Percentiles rank a stretch among this genome's conserved stretches.
phyloP scores from a whole-genome alignment of 1,284 basidiomycete species.

The Cryptococcus sp. region DNA sequence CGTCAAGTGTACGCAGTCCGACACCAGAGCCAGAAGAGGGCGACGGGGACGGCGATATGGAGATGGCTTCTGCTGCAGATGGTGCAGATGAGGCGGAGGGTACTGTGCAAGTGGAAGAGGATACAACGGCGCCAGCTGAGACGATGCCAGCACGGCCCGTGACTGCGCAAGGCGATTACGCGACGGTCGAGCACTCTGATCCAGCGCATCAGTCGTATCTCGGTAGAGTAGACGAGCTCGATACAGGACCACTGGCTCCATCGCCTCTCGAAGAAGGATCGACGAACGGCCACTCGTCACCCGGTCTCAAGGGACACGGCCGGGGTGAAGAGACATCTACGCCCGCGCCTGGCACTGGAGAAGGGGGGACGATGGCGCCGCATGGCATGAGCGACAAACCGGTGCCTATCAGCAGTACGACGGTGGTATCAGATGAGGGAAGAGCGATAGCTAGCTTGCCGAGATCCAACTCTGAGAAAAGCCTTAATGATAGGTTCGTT shows the following conservation, averaged over 20 bases:
- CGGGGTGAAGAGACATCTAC: conserved; percentile 11
- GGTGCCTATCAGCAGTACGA: conserved; percentile 48
- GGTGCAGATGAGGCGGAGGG: conserved; percentile 22
- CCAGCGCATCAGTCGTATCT: conserved; percentile 48
- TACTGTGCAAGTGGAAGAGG: not conserved
- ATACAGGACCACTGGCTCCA: conserved; percentile 46
- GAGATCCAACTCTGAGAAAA: conserved; percentile 20
- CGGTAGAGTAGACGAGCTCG: conserved; percentile 54
- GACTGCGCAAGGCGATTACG: conserved; percentile 12
- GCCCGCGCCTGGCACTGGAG: conserved; percentile 33
- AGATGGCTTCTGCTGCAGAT: not conserved
- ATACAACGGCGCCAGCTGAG: not conserved
- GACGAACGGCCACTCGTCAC: too few species aligned
- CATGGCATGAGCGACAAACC: conserved; percentile 52
- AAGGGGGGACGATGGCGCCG: conserved; percentile 47
- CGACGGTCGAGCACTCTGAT: conserved; percentile 7
- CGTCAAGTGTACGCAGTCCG: conserved; percentile 22
- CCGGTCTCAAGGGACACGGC: conserved; percentile 3
- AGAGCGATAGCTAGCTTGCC: conserved; percentile 44
- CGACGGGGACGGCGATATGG: not conserved
- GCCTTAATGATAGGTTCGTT: conserved; percentile 29
- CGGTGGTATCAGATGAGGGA: conserved; percentile 29
- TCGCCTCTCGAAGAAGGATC: not conserved
- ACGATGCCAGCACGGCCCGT: conserved; percentile 4
- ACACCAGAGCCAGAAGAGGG: conserved; percentile 47